Evolutionary conservation across 192 early-diverging fungal genomes (phyloP), one percentile per base, ranked within the genome.

Genomic region (Podila horticola): DNA sequence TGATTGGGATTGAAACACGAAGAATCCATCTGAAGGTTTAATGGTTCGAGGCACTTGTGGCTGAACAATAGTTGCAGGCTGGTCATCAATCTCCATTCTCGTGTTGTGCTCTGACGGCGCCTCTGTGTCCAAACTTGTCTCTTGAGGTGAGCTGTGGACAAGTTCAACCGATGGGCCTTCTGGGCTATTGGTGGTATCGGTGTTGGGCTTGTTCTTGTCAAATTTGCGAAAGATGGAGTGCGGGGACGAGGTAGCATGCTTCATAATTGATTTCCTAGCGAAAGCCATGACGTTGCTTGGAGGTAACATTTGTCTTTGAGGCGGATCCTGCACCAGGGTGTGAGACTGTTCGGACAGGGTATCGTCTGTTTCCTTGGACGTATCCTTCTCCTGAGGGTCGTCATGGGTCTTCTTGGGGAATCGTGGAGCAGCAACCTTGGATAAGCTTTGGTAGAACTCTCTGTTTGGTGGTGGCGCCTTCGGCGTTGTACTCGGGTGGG

Each of bases 211-310:
- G 22, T 66, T 59, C 2, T 33, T 59, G 50, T 41, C 62, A 34
- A 77, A 29, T 20, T 61, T 70, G 6, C 64, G 63, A 52, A 77
- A 77, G 7, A 71, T 71, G 12, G 75, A 71, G 1, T 36, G 17
- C 5, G 69, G 75, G 11, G 55, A 58, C 15, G 64, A 51, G 4
- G 69, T 28, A 4, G 75, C 63, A 13, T 71, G 55, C 34, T 71
- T 66, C 75, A 77, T 77, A 26, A 71, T 70, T 15, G 74, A 76
- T 20, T 76, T 76, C 22, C 74, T 33, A 17, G 74, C 74, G 51
- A 76, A 69, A 28, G 67, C 74, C 74, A 76, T 69, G 34, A 70
- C 70, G 28, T 34, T 41, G 0, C 26, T 8, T 34, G 36, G 28
- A 51, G 36, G 22, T 50, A 29, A 12, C 58, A 50, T 20, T 36